phyloP scores from a whole-genome alignment of 352 stramenopile species.

The Pythium myriotylum region DNA sequence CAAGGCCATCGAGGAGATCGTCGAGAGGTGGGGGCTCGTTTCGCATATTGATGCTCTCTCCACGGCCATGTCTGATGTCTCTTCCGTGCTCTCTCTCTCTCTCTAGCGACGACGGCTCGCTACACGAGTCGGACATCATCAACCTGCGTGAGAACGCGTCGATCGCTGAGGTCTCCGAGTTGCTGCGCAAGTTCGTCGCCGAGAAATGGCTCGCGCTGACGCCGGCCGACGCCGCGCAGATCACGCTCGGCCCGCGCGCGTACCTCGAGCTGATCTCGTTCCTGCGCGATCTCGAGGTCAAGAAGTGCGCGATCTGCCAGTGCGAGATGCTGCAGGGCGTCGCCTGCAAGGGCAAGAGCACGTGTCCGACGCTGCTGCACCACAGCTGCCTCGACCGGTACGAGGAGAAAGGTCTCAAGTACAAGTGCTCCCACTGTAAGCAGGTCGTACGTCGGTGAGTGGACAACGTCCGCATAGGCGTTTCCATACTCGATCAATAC shows the following conservation, averaged over 20 bases:
- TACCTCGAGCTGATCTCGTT: slow-evolving; percentile 80
- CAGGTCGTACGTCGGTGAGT: slow-evolving; percentile 40
- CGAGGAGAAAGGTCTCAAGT: slow-evolving; percentile 58
- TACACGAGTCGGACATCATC: slow-evolving; percentile 67
- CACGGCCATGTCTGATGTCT: too few species aligned
- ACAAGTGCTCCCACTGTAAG: slow-evolving; percentile 61
- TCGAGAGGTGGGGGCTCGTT: slow-evolving; percentile 49
- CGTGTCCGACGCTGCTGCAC: slow-evolving; percentile 55
- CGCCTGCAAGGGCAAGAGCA: slow-evolving; percentile 33
- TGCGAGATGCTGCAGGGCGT: slow-evolving; percentile 75
- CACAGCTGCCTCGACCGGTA: slow-evolving; percentile 64
- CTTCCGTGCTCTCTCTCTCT: too few species aligned
- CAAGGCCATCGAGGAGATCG: slow-evolving; percentile 81
- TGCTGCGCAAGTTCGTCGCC: slow-evolving; percentile 61
- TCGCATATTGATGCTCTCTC: too few species aligned
- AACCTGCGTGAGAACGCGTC: slow-evolving; percentile 74
- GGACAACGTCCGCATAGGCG: neutral
- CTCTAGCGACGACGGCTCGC: slow-evolving; percentile 66
- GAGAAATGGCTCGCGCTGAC: slow-evolving; percentile 76
- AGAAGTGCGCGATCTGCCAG: slow-evolving; percentile 78
- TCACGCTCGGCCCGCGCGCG: slow-evolving; percentile 67
- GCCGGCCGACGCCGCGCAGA: slow-evolving; percentile 35
- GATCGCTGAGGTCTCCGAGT: slow-evolving; percentile 63
- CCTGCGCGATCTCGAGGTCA: slow-evolving; percentile 72
- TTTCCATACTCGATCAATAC: neutral